Evolutionary conservation across 2,329 filamentous ascomycete genomes (phyloP).

Genomic region (Immersiporthe knoxdaviesiana): DNA sequence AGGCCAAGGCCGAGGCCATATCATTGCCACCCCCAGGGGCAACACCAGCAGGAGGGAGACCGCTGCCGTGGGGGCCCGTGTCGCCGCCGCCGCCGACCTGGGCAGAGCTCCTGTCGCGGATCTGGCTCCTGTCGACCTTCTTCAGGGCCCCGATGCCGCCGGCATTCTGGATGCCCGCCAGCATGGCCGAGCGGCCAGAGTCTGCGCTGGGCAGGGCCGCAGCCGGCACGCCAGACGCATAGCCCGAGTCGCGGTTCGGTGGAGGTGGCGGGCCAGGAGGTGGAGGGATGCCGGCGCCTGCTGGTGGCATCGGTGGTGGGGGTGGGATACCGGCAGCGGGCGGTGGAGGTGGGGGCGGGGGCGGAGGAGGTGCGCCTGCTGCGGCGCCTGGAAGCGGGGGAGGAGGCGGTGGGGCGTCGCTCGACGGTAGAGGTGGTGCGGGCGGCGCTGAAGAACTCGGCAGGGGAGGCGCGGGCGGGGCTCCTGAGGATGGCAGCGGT

Average conservation of each 20-base stretch:
- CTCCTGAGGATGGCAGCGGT: slow-evolving; percentile 35
- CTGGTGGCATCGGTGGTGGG: slow-evolving; percentile 45
- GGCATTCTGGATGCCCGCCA: slow-evolving; percentile 73
- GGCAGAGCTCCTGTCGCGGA: slow-evolving; percentile 72
- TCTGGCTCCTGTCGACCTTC: slow-evolving; percentile 73
- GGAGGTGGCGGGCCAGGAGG: slow-evolving; percentile 56
- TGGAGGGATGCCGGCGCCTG: slow-evolving; percentile 37
- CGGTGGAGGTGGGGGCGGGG: slow-evolving; percentile 50
- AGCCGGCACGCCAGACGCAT: slow-evolving; percentile 57
- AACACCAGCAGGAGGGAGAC: slow-evolving; percentile 55
- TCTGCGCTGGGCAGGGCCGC: slow-evolving; percentile 48
- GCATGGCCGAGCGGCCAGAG: slow-evolving; percentile 59
- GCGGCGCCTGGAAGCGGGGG: slow-evolving; percentile 43
- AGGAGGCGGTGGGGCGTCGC: slow-evolving; percentile 43
- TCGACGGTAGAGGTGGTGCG: slow-evolving; percentile 43
- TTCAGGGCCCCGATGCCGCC: slow-evolving; percentile 70
- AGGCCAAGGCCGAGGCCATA: slow-evolving; percentile 82
- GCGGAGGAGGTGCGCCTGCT: slow-evolving; percentile 48
- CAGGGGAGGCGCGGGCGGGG: slow-evolving; percentile 43
- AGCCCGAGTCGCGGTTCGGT: slow-evolving; percentile 62
- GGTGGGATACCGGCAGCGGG: slow-evolving; percentile 41
- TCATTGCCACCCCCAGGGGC: slow-evolving; percentile 64
- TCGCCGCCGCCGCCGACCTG: slow-evolving; percentile 53
- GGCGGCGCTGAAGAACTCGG: slow-evolving; percentile 38
- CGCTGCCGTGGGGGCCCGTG: slow-evolving; percentile 55